Base-by-base conservation (phyloP, 768 basidiomycete genomes). In the Pleurotus giganteus region DNA sequence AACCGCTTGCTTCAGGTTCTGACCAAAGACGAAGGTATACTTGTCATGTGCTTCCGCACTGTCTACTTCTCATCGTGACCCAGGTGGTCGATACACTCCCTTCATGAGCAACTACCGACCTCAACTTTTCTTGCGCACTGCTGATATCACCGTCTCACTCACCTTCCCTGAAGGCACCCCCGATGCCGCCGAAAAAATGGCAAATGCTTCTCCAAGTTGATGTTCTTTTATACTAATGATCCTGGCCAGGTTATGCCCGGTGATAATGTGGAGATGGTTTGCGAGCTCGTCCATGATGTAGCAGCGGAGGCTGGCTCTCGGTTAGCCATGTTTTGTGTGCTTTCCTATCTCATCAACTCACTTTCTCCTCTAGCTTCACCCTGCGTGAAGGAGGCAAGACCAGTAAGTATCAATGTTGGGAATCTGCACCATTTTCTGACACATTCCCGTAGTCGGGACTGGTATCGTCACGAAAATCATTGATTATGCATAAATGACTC, bases 91-190 rank as follows among this genome's bases (percentile, higher is more conserved):
- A 55, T 88, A 88, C 71, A 91, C 86, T 43, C 91, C 91, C 43
- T 98, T 99, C 83, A 87, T 93, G 85, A 75, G 82, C 66, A 89
- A 95, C 75, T 96, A 98, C 77, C 84, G 89, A 36, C 96, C 96
- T 12, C 96, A 98, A 69, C 82, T 98, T 58, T 99, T 93, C 82
- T 77, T 96, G 64, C 92, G 95, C 54, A 98, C 97, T 13, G 90
- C 94, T 55, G 94, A 99, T 66, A 85, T 98, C 59, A 97, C 95
- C 19, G 87, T 87, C 44, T 71, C 79, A 9, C 73, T 99, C 39
- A 84, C 81, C 9, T 98, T 94, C 86, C 94, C 95, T 9, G 85
- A 86, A 32, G 94, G 83, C 39, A 94, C 91, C 2, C 72, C 82
- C 19, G 87, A 89, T 61, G 83, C 90, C 15, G 81, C 82, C 52